phyloP scores from a whole-genome alignment of 2,329 filamentous ascomycete genomes.

The Diaporthe batatas region DNA sequence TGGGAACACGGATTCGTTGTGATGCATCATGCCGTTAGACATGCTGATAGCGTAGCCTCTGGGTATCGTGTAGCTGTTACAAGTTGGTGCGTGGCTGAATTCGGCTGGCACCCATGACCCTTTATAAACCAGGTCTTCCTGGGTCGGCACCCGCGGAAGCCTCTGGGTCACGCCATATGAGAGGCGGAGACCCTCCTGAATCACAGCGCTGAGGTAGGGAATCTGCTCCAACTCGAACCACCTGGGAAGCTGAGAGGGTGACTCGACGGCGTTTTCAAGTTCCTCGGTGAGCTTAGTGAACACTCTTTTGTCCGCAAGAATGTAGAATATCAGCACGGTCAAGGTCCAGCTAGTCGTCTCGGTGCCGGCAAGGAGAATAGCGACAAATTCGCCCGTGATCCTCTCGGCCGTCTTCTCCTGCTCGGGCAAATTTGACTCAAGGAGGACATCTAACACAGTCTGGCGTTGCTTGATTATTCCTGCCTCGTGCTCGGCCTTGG shows the following conservation, averaged over 20 bases:
- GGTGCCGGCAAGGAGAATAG: constrained; percentile 23
- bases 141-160: constrained; percentile 38
- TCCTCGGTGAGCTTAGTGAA: constrained; percentile 7
- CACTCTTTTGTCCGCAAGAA: not conserved
- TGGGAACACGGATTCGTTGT: constrained; percentile 21
- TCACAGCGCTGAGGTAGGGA: constrained; percentile 44
- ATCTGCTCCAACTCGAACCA: constrained; percentile 45
- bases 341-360: constrained; percentile 25
- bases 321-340: constrained; percentile 17
- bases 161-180: constrained; percentile 43
- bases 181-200: constrained; percentile 45
- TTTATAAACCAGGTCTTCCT: constrained; percentile 27
- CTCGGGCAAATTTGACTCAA: constrained; percentile 12
- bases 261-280: constrained; percentile 18
- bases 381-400: constrained; percentile 13
- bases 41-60: constrained; percentile 16
- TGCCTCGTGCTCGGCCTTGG: constrained; percentile 11
- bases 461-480: constrained; percentile 1
- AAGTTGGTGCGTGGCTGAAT: not conserved
- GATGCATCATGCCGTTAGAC: constrained; percentile 29
- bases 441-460: constrained; percentile 15
- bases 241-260: constrained; percentile 39
- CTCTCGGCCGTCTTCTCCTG: constrained; percentile 24
- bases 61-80: constrained; percentile 36
- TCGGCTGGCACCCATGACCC: not conserved